phyloP scores from a whole-genome alignment of 306 rosid genomes.

The Astragalus membranaceus region DNA sequence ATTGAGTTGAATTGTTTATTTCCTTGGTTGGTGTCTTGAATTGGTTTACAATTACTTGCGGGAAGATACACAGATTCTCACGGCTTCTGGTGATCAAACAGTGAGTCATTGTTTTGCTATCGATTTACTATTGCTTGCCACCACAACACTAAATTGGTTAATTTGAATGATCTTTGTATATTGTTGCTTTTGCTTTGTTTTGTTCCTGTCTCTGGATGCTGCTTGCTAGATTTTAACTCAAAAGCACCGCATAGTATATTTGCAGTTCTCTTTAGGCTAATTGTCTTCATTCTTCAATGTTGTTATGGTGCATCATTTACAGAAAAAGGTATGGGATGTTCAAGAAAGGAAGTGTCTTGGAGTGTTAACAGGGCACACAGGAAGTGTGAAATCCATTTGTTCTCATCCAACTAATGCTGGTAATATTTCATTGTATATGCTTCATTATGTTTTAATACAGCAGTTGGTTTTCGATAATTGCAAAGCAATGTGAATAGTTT shows the following conservation, averaged over 20 bases:
- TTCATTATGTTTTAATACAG: too few species aligned
- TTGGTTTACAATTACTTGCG: slow-evolving; percentile 22
- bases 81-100: slow-evolving; percentile 96
- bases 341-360: slow-evolving; percentile 67
- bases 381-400: slow-evolving; percentile 86
- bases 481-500: too few species aligned
- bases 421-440: too few species aligned
- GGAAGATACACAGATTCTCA: slow-evolving; percentile 75
- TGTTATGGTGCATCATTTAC: slow-evolving; percentile 15
- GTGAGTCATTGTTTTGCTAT: slow-evolving; percentile 35
- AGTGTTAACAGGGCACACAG: slow-evolving; percentile 64
- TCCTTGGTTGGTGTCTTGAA: neutral
- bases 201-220: too few species aligned
- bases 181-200: too few species aligned
- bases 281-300: too few species aligned
- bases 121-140: neutral
- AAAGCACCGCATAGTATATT: too few species aligned
- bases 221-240: too few species aligned
- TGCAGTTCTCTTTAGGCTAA: too few species aligned
- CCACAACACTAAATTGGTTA: too few species aligned
- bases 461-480: too few species aligned
- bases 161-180: too few species aligned
- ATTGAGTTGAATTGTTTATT: neutral
- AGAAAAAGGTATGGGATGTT: slow-evolving; percentile 93
- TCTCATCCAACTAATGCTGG: slow-evolving; percentile 80